Percentiles rank a stretch among this genome's conserved stretches.
These are phyloP conservation scores for Moesziomyces sp. DNA, from an alignment of 1,284 basidiomycete species.

Conservation along the genomic window DNA sequence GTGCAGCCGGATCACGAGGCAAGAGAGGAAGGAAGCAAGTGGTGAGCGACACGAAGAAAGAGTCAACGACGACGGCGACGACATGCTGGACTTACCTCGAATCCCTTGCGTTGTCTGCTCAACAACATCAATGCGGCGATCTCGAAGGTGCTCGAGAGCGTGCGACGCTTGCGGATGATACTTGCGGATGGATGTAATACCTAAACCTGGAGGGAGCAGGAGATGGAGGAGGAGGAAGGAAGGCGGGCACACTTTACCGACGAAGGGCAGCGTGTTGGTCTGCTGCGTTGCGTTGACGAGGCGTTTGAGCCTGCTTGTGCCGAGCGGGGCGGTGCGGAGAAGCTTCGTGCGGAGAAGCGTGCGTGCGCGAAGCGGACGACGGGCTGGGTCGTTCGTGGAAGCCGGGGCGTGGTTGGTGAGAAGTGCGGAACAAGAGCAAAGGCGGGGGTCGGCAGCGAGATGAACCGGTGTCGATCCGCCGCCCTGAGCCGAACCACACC, in stretches of 20 bases:
- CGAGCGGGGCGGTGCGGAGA: neutral
- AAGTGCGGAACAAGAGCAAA: neutral
- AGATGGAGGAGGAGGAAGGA: neutral
- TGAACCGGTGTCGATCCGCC: neutral
- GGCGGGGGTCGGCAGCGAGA: neutral
- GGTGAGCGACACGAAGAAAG: neutral
- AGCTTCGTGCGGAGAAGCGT: neutral
- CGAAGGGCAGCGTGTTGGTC: neutral
- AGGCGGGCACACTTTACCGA: constrained; percentile 22
- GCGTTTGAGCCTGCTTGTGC: neutral
- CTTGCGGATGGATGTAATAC: constrained; percentile 5
- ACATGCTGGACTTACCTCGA: constrained; percentile 25
- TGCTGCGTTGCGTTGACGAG: neutral
- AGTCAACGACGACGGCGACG: neutral
- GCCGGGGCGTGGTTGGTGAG: neutral
- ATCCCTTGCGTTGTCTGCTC: constrained; percentile 43
- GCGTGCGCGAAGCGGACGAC: no score
- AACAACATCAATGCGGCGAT: constrained; percentile 45
- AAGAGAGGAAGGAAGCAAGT: neutral
- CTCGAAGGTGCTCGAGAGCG: constrained; percentile 27
- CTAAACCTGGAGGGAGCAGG: neutral
- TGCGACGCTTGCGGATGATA: constrained; percentile 6
- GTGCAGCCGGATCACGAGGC: neutral
- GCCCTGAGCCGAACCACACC: no score
- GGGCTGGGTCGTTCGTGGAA: neutral